Evolutionary conservation across 371 early-diverging fungal species (phyloP), one percentile per base, ranked within the genome.

Genomic region (Apophysomyces sp.): DNA sequence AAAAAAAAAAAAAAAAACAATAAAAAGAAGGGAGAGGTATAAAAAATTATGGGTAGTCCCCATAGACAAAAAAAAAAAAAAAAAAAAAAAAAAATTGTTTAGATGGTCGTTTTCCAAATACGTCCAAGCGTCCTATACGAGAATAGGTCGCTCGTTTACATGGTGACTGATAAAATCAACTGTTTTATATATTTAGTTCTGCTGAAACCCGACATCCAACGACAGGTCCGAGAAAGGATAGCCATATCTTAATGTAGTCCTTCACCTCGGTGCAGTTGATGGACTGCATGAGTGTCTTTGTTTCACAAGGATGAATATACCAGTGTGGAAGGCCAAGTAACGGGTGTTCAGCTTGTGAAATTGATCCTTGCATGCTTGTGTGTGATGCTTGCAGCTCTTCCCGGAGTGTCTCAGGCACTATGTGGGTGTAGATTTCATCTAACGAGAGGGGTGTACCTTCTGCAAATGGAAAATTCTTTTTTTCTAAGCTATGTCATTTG

Each of bases 291-390:
- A 89, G 56, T 0, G 73, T 60, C 4, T 83, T 78, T 4, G 91
- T 91, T 53, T 91, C 87, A 63, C 90, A 90, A 2, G 91, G 91
- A 58, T 91, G 91, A 63, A 91, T 72, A 63, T 85, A 88, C 75
- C 81, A 83, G 55, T 68, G 88, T 2, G 89, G 90, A 0, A 68
- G 57, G 8, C 78, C 78, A 2, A 89, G 53, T 1, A 80, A 56
- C 0, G 92, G 92, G 57, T 92, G 92, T 15, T 92, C 92, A 55
- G 71, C 67, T 39, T 76, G 70, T 36, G 82, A 57, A 24, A 81
- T 58, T 12, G 71, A 40, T 36, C 65, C 60, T 40, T 68, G 68
- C 13, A 27, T 18, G 21, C 61, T 58, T 7, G 60, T 27, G 27
- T 37, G 52, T 9, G 56, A 32, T 32, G 21, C 13, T 24, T 31